These are phyloP conservation scores for Sporothrix luriei DNA, from an alignment of 2,329 filamentous ascomycete genomes.

Conservation along the genomic window DNA sequence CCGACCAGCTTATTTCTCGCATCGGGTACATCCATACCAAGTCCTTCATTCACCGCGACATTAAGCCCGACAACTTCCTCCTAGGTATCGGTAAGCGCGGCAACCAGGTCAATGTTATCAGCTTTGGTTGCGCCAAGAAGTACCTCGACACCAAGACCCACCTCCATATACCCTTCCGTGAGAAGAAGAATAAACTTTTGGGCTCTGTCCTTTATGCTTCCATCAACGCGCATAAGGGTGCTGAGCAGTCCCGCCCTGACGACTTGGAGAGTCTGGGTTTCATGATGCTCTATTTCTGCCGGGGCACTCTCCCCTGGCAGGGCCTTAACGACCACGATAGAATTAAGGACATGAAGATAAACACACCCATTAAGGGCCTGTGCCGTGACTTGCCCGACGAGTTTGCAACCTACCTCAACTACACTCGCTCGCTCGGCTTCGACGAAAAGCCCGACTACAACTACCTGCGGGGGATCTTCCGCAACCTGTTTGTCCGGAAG, in stretches of 20 bases:
- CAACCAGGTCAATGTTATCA: conserved; percentile 99
- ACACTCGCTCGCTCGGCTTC: conserved; percentile 96
- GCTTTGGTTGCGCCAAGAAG: conserved; percentile 99
- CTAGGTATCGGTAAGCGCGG: conserved; percentile 99
- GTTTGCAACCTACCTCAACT: conserved; percentile 99
- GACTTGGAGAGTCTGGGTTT: conserved; percentile 99
- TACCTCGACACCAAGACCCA: conserved; percentile 99
- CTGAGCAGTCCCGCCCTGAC: conserved; percentile 98
- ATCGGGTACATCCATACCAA: conserved; percentile 99
- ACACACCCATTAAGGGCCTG: conserved; percentile 94
- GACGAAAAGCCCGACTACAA: conserved; percentile 99
- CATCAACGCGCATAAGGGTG: conserved; percentile 97
- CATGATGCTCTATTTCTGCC: conserved; percentile 99
- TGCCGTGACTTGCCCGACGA: conserved; percentile 99
- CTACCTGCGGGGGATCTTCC: conserved; percentile 99
- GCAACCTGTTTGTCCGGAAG: conserved; percentile 96
- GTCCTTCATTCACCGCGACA: conserved; percentile 98
- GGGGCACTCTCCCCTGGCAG: conserved; percentile 98
- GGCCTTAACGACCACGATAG: conserved; percentile 89
- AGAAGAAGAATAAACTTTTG: conserved; percentile 99
- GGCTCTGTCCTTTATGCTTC: conserved; percentile 97
- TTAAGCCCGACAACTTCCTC: conserved; percentile 99
- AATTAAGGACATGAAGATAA: conserved; percentile 99
- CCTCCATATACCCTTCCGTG: conserved; percentile 98
- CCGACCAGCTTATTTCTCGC: conserved; percentile 97